Percentiles rank a stretch among this genome's conserved stretches.
Conservation (phyloP, 495 filamentous ascomycete genomes). For the Emericellopsis terricola region DNA sequence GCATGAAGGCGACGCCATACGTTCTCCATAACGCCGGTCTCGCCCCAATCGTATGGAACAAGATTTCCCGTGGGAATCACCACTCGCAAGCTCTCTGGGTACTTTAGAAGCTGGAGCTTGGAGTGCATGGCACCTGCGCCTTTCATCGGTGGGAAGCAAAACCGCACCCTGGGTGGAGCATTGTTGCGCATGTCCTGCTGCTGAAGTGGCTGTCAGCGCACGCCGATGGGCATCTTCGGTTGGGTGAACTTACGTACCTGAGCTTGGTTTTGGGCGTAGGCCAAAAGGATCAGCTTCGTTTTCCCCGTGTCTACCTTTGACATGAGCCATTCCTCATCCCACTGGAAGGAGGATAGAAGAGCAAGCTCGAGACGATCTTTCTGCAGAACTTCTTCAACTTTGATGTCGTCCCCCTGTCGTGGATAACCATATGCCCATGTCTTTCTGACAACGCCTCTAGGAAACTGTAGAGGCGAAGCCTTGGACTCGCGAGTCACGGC, state of each 20-base stretch:
- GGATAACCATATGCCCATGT: constrained; percentile 48
- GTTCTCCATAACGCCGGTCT: constrained; percentile 65
- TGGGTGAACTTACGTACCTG: constrained; percentile 18
- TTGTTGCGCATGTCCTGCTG: constrained; percentile 34
- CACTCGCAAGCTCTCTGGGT: constrained; percentile 47
- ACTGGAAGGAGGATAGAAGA: constrained; percentile 72
- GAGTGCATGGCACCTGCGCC: constrained; percentile 55
- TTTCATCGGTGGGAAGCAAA: constrained; percentile 63
- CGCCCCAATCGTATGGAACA: constrained; percentile 72
- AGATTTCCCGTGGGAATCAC: constrained; percentile 72
- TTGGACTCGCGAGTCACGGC: not conserved
- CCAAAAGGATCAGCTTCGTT: constrained; percentile 24
- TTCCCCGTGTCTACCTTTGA: constrained; percentile 19
- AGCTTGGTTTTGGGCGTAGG: constrained; percentile 24
- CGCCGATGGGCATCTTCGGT: not conserved
- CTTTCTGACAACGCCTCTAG: constrained; percentile 59
- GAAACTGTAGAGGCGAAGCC: constrained; percentile 27
- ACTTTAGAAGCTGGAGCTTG: constrained; percentile 70
- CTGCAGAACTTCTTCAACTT: constrained; percentile 78
- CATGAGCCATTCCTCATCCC: constrained; percentile 42
- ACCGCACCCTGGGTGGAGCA: constrained; percentile 28
- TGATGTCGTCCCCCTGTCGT: constrained; percentile 54
- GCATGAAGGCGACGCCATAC: not conserved
- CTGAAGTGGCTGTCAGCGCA: constrained; percentile 15
- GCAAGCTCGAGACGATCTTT: constrained; percentile 50